Conservation (phyloP, 2,329 filamentous ascomycete species). For the Tolypocladium ovalisporum region DNA sequence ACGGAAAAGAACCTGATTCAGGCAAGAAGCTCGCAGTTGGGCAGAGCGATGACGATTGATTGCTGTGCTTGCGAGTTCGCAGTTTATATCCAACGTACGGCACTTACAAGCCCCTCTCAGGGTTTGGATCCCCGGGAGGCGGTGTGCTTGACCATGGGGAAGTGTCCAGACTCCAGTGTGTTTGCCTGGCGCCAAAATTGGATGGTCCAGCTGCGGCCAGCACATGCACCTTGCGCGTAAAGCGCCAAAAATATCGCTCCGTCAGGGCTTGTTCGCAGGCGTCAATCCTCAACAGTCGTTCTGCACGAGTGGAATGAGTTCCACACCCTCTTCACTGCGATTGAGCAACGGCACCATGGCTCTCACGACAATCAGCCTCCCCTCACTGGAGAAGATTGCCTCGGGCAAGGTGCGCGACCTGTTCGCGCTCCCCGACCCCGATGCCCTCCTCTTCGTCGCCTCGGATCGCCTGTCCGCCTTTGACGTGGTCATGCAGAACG, state of each 20-base stretch:
- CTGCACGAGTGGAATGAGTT: neutral
- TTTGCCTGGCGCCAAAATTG: too few species aligned
- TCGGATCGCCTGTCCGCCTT: slow-evolving; percentile 92
- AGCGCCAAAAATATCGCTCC: neutral
- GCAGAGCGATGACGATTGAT: too few species aligned
- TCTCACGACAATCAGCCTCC: slow-evolving; percentile 17
- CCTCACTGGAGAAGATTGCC: slow-evolving; percentile 22
- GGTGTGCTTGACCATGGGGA: too few species aligned
- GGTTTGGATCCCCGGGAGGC: too few species aligned
- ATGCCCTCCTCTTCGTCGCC: slow-evolving; percentile 68
- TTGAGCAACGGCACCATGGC: slow-evolving; percentile 6
- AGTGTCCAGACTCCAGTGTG: too few species aligned
- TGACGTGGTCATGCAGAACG: slow-evolving; percentile 79
- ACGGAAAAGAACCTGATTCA: too few species aligned
- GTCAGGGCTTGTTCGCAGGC: neutral
- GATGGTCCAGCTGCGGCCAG: too few species aligned
- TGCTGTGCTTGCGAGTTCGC: too few species aligned
- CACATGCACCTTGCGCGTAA: too few species aligned
- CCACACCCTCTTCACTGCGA: neutral
- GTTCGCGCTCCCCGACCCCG: slow-evolving; percentile 53
- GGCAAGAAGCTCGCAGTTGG: too few species aligned
- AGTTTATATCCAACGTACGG: too few species aligned
- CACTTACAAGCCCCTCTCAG: too few species aligned
- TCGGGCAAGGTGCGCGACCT: slow-evolving; percentile 69
- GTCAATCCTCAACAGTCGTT: neutral